Evolutionary conservation across 495 filamentous ascomycete species (phyloP), one percentile per base, ranked within the genome.

Genomic region (Neurospora sp.): DNA sequence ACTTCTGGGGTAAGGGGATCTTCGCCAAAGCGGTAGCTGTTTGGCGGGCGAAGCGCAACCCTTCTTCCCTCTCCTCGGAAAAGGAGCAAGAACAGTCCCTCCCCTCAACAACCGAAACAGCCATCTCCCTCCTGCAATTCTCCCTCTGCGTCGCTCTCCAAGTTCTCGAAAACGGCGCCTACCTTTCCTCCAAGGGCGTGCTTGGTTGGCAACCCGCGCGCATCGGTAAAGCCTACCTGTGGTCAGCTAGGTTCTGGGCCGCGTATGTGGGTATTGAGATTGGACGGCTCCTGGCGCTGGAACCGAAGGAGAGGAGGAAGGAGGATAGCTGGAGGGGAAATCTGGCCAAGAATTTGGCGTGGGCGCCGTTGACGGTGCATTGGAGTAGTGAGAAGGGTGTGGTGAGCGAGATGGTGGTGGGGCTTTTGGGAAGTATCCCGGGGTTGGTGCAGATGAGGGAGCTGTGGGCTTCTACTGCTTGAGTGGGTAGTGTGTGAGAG

Each of bases 241-340:
- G 92, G 92, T 93, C 92, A 79, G 88, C 86, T 18, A 83, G 94
- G 18, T 91, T 91, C 75, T 97, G 94, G 94, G 89, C 89, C 71
- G 85, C 85, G 18, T 92, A 94, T 83, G 90, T 96, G 39, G 89
- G 86, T 72, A 82, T 96, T 46, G 92, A 97, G 82, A 88, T 94
- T 74, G 87, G 89, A 39, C 83, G 90, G 59, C 82, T 97, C 40
- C 81, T 84, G 76, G 82, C 87, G 9, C 77, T 75, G 69, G 80
- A 86, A 74, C 82, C 87, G 71, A 79, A 79, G 44, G 83, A 74
- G 74, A 86, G 81, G 85, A 75, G 72, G 69, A 79, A 73, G 16
- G 74, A 77, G 44, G 54, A 66, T 16, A 66, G 54, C 6, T 88
- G 86, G 88, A 81, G 77, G 73, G 84, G 77, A 74, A 83, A 82